A percentile compares a stretch with the other conserved stretches of the same genome.
Conservation (phyloP, 257 asterid genomes). For the Jaltomata sinuosa region DNA sequence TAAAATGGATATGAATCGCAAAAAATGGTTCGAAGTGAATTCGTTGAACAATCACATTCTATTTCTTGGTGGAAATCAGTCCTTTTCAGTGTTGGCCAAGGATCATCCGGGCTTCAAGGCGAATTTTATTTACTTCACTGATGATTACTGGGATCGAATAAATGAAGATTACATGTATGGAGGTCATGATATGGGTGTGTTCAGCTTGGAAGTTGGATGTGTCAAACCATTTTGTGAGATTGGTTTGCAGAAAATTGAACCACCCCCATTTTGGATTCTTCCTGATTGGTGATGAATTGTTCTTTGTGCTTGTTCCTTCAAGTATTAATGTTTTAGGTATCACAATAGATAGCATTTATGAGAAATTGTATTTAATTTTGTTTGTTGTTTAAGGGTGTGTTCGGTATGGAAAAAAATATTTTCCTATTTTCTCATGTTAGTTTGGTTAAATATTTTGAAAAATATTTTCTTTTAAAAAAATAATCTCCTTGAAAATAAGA, state of each 20-base stretch:
- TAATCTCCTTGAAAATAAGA: too few relatives aligned
- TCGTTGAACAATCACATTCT: slow-evolving; percentile 7
- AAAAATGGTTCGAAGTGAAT: slow-evolving; percentile 10
- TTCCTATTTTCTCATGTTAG: too few relatives aligned
- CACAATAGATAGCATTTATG: too few relatives aligned
- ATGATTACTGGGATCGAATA: slow-evolving; percentile 29
- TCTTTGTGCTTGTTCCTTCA: background rate
- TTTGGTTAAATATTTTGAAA: too few relatives aligned
- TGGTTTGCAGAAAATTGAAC: slow-evolving; percentile 3
- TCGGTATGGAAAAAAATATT: too few relatives aligned
- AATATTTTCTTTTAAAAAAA: too few relatives aligned
- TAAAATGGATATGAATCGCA: background rate
- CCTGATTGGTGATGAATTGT: background rate
- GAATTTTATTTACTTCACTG: slow-evolving; percentile 28
- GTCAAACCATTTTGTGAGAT: background rate
- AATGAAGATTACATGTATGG: slow-evolving; percentile 24
- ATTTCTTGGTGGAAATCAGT: slow-evolving; percentile 32
- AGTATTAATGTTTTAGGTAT: too few relatives aligned
- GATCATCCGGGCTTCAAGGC: background rate
- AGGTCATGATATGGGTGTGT: slow-evolving; percentile 34
- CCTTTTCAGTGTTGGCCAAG: background rate
- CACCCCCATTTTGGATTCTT: slow-evolving; percentile 23
- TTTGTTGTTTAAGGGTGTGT: too few relatives aligned
- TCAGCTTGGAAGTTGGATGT: slow-evolving; percentile 8
- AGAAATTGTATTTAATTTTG: too few relatives aligned